These are phyloP conservation scores for Crithidia fasciculata DNA, from an alignment of 208 protist genomes.

Conservation along the genomic window DNA sequence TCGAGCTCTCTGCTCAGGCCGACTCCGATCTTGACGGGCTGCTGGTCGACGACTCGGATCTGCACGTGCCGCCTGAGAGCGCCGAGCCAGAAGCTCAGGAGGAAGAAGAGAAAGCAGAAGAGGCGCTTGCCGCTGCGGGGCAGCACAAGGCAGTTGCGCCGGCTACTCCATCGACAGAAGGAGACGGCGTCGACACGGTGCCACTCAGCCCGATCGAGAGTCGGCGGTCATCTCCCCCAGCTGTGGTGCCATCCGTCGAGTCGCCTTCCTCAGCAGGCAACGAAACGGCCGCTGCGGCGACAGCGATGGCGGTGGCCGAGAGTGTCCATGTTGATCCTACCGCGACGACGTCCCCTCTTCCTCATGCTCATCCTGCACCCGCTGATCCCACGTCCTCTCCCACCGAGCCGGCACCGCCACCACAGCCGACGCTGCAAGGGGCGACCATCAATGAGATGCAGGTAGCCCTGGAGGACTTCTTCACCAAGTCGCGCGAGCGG, in stretches of 20 bases:
- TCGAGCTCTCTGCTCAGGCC: conserved; percentile 24
- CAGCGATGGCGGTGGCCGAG: no score
- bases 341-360: no score
- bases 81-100: conserved; percentile 8
- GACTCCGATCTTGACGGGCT: conserved; percentile 43
- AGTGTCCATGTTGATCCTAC: no score
- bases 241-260: no score
- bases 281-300: no score
- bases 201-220: no score
- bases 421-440: conserved; percentile 3
- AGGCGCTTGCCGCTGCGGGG: neutral
- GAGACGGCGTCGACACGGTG: no score
- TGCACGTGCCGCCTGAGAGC: conserved; percentile 15
- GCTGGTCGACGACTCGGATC: conserved; percentile 24
- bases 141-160: conserved; percentile 29
- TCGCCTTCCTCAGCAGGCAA: no score
- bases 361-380: conserved; percentile 4
- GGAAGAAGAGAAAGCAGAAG: neutral
- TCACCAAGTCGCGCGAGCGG: conserved; percentile 30
- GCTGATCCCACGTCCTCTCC: conserved; percentile 4
- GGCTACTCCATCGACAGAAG: no score
- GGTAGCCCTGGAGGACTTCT: conserved; percentile 23
- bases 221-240: no score
- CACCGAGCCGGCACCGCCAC: neutral
- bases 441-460: conserved; percentile 25